These are phyloP conservation scores for Astrocystis sublimbata DNA, from an alignment of 495 filamentous ascomycete species.

Conservation along the genomic window DNA sequence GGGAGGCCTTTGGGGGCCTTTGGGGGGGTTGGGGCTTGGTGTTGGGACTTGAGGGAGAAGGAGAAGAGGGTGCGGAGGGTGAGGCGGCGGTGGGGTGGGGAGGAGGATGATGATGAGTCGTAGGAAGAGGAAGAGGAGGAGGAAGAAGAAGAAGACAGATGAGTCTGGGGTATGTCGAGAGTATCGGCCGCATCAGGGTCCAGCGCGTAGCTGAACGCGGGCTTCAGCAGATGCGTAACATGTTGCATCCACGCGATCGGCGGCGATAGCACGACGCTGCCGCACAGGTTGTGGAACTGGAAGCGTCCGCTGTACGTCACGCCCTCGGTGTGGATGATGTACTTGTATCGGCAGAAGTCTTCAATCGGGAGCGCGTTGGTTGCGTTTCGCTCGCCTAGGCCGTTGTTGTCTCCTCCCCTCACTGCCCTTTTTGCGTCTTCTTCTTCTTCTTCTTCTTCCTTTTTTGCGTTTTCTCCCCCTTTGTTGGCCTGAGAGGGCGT, in stretches of 20 bases:
- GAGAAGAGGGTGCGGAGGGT: no score
- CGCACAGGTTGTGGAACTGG: constrained; percentile 55
- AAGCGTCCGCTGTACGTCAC: constrained; percentile 59
- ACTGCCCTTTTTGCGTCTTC: not conserved
- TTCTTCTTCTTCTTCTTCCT: not conserved
- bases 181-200: constrained; percentile 7
- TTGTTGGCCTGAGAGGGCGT: no score
- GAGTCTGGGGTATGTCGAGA: not conserved
- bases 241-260: constrained; percentile 54
- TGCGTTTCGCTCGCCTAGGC: constrained; percentile 25
- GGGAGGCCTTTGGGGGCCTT: not conserved
- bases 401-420: not conserved
- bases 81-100: not conserved
- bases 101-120: not conserved
- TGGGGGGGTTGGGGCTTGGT: not conserved
- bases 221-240: constrained; percentile 47
- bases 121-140: not conserved
- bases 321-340: constrained; percentile 62
- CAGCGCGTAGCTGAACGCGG: constrained; percentile 42
- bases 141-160: not conserved
- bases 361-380: constrained; percentile 47
- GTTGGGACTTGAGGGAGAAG: not conserved
- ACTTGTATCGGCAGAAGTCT: constrained; percentile 55
- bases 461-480: no score
- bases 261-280: constrained; percentile 48